Percentiles rank a stretch among this genome's conserved stretches.
These are phyloP conservation scores for Lepiota brunneoincarnata DNA, from an alignment of 768 basidiomycete genomes.

Conservation along the genomic window DNA sequence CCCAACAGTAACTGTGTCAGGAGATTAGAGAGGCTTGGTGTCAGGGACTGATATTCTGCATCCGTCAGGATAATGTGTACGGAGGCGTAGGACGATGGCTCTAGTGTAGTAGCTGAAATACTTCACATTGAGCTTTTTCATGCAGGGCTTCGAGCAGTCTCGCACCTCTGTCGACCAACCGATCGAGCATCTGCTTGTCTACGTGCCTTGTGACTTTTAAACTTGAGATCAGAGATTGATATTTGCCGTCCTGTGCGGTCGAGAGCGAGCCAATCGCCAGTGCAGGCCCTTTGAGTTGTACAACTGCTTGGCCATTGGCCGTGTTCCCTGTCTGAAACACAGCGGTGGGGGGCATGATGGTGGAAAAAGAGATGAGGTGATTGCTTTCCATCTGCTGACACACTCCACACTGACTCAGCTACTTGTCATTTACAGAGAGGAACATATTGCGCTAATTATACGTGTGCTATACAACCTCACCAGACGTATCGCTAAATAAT, in stretches of 20 bases:
- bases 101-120: slow-evolving; percentile 53
- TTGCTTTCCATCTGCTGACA: slow-evolving; percentile 10
- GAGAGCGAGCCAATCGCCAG: slow-evolving; percentile 77
- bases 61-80: slow-evolving; percentile 66
- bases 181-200: slow-evolving; percentile 80
- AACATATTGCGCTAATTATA: slow-evolving; percentile 8
- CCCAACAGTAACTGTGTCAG: slow-evolving; percentile 59
- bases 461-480: slow-evolving; percentile 11
- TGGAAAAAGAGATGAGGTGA: not conserved
- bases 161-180: slow-evolving; percentile 78
- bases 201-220: slow-evolving; percentile 54
- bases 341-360: slow-evolving; percentile 62
- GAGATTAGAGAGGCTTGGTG: slow-evolving; percentile 50
- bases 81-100: slow-evolving; percentile 54
- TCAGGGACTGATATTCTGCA: slow-evolving; percentile 58
- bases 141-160: not conserved
- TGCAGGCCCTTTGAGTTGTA: slow-evolving; percentile 42
- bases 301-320: slow-evolving; percentile 10
- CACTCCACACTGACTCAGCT: slow-evolving; percentile 3
- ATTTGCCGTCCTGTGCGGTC: slow-evolving; percentile 77
- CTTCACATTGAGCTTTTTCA: not conserved
- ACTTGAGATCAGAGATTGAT: slow-evolving; percentile 65
- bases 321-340: slow-evolving; percentile 31
- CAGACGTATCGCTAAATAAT: not conserved
- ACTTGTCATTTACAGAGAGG: not conserved